phyloP scores from a whole-genome alignment of 2,329 filamentous ascomycete genomes.

The Trichoderma semiorbis region DNA sequence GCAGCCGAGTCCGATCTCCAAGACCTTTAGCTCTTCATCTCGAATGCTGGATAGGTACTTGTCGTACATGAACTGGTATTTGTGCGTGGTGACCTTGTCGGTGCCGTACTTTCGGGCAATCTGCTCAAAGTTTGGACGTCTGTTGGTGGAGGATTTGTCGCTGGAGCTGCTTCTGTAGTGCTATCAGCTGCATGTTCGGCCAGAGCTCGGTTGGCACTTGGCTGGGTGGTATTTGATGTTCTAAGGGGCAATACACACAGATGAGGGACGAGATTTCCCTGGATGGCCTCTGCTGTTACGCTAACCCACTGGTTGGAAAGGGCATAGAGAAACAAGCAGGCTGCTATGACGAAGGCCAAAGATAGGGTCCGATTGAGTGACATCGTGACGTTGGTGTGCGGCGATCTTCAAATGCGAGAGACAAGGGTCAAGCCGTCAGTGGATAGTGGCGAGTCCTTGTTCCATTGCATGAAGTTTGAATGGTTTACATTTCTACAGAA shows the following conservation, averaged over 20 bases:
- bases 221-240: not conserved
- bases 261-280: conserved; percentile 7
- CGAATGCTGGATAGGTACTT: conserved; percentile 35
- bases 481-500: no score
- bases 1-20: conserved; percentile 42
- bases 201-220: not conserved
- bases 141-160: not conserved
- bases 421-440: not conserved
- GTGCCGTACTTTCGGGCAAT: conserved; percentile 36
- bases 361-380: conserved; percentile 5
- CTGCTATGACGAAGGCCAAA: conserved; percentile 1
- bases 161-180: not conserved
- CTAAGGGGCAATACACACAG: conserved; percentile 2
- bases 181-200: not conserved
- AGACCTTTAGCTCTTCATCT: conserved; percentile 35
- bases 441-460: no score
- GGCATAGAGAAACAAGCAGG: conserved; percentile 14
- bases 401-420: not conserved
- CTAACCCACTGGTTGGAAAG: conserved; percentile 15
- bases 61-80: conserved; percentile 41
- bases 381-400: conserved; percentile 6
- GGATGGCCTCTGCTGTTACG: not conserved
- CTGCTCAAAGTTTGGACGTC: conserved; percentile 19
- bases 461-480: not conserved
- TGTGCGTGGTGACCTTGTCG: conserved; percentile 38